Conservation (phyloP, 176 grass and related monocot species). For the Oryza officinalis region DNA sequence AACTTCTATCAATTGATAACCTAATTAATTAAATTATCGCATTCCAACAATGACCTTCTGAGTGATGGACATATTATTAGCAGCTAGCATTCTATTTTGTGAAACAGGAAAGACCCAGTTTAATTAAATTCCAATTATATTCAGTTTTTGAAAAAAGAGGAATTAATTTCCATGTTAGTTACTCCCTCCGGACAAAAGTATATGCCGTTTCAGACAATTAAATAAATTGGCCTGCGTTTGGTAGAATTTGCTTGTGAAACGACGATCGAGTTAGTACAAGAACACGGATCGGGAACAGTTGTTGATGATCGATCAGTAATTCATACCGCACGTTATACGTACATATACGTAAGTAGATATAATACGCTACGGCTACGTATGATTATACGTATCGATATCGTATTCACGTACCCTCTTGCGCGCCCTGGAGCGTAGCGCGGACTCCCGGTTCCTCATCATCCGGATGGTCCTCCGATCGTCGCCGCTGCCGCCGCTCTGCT, state of each 20-base stretch:
- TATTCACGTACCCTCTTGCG: slow-evolving; percentile 51
- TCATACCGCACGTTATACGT: no score
- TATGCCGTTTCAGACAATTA: no score
- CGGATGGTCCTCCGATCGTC: slow-evolving; percentile 46
- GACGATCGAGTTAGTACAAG: no score
- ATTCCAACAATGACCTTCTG: neutral
- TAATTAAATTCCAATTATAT: neutral
- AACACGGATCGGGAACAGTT: no score
- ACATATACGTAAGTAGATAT: neutral
- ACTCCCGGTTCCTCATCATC: slow-evolving; percentile 61
- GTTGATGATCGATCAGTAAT: no score
- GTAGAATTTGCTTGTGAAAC: no score
- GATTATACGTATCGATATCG: neutral
- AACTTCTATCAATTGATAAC: neutral
- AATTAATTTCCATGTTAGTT: neutral
- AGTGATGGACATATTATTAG: neutral
- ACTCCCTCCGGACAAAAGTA: no score
- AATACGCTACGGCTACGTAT: neutral
- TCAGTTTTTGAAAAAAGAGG: neutral
- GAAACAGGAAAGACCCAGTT: neutral
- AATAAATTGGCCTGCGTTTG: no score
- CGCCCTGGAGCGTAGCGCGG: slow-evolving; percentile 59
- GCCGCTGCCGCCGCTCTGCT: slow-evolving; percentile 31
- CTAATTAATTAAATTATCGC: neutral
- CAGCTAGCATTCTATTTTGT: neutral